A percentile compares a stretch with the other conserved stretches of the same genome.
These are phyloP conservation scores for Haberlea rhodopensis DNA, from an alignment of 257 asterid genomes.

Conservation along the genomic window DNA sequence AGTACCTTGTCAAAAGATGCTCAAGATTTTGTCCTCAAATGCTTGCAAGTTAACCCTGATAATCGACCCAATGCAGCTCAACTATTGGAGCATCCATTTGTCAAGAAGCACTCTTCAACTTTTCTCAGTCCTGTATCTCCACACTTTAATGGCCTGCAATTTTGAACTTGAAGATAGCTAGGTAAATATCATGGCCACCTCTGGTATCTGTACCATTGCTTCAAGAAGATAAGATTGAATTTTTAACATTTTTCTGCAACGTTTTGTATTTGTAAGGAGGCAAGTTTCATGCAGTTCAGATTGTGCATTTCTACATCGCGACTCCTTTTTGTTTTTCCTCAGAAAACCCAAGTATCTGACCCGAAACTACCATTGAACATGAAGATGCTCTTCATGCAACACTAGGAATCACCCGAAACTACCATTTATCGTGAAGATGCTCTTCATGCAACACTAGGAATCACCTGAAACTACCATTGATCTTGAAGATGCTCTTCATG, in stretches of 20 bases:
- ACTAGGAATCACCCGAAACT: too few species aligned
- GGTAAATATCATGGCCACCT: constrained; percentile 23
- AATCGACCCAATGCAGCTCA: constrained; percentile 56
- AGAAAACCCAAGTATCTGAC: neutral
- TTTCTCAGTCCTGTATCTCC: constrained; percentile 46
- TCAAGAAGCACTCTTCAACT: constrained; percentile 42
- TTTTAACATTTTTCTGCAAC: neutral
- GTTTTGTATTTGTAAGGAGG: constrained; percentile 5
- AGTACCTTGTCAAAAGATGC: constrained; percentile 56
- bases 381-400: neutral
- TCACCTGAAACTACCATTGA: too few species aligned
- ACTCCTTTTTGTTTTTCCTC: neutral
- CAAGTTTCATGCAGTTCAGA: neutral
- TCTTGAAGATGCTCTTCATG: too few species aligned
- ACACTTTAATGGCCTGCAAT: constrained; percentile 26
- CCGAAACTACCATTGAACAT: neutral
- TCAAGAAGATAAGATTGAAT: neutral
- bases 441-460: too few species aligned
- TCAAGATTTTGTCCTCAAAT: constrained; percentile 47
- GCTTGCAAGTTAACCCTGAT: constrained; percentile 62
- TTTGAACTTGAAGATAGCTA: constrained; percentile 26
- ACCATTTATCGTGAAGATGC: too few species aligned
- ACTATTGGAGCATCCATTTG: constrained; percentile 56
- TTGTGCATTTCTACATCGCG: neutral
- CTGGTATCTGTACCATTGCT: neutral